Evolutionary conservation across 148 eudicot species (phyloP), one percentile per base, ranked within the genome.

Genomic region (Cornus kousa): DNA sequence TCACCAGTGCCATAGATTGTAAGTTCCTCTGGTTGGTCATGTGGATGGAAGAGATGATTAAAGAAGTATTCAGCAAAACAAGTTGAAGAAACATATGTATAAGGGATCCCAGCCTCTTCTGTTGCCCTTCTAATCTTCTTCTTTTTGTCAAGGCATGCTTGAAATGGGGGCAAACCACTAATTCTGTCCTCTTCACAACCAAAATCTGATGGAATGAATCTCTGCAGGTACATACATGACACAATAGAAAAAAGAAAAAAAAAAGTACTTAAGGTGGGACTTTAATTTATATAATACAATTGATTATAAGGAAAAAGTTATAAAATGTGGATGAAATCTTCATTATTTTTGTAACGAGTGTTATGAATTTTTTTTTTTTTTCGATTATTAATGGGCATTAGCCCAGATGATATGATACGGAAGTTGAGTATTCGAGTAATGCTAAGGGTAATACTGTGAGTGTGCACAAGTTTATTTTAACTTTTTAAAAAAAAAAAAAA

Each of bases 191-290:
- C 80, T 2, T 78, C 75, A 16, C 39, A 14, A 9, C 80, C 80
- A 62, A 78, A 78, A 13, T 78, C 80, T 60, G 80, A 78, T 40
- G 80, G 80, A 46, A 78, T 62, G 75, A 78, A 78, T 50, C 80
- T 71, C 80, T 78, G 28, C 28, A 28, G 75, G 7, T 10, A 24
- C 5, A 22, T 10, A 24, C 2, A 22, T 19, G 9, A 74, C 17
- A 24, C 19, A 72, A 9, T 20, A 64, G 5, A 19, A 16, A 64
- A 64, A 64, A n/a, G 40, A 9, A 39, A 39, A 9, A 35, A 17
- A 35, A 11, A 16, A 14, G 10, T 37, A 40, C 59, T 11, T 53
- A 53, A 53, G 59, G 4, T 53, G 59, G 59, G 59, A 16, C 3
- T 16, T 53, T 1, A 43, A 43, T 43, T 9, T 43, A 43, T 7